Evolutionary conservation across 495 filamentous ascomycete genomes (phyloP).

Genomic region (Lichenothelia convexa): DNA sequence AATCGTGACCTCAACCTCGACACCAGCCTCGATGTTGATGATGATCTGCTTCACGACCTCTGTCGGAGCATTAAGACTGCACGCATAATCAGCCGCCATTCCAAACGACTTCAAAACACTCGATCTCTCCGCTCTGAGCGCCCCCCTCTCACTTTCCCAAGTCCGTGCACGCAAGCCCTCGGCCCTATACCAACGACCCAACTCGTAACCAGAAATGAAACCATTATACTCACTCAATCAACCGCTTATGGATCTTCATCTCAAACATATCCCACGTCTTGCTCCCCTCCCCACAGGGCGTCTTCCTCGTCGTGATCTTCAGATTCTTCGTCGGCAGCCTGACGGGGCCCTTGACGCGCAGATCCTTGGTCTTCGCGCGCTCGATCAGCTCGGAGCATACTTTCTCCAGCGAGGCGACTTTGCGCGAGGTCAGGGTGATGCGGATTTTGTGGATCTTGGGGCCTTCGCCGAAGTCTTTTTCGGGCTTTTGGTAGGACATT

Average conservation of each 20-base stretch:
- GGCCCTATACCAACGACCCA: constrained; percentile 81
- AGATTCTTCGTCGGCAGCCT: constrained; percentile 96
- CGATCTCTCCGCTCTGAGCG: background rate
- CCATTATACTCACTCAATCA: constrained; percentile 56
- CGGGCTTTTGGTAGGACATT: constrained; percentile 63
- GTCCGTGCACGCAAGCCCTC: too few species aligned
- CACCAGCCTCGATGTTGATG: constrained; percentile 99
- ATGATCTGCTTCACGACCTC: constrained; percentile 99
- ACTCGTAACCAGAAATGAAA: constrained; percentile 3
- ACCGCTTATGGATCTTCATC: constrained; percentile 98
- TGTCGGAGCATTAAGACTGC: constrained; percentile 83
- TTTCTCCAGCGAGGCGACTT: constrained; percentile 91
- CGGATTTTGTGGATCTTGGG: constrained; percentile 96
- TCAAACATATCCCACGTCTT: constrained; percentile 99
- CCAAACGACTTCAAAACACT: background rate
- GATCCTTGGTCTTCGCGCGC: constrained; percentile 93
- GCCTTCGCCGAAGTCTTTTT: constrained; percentile 84
- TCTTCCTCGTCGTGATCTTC: constrained; percentile 89
- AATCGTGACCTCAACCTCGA: constrained; percentile 99
- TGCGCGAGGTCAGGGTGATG: constrained; percentile 88
- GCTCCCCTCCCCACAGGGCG: constrained; percentile 96
- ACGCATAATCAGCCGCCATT: constrained; percentile 5
- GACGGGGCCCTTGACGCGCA: constrained; percentile 94
- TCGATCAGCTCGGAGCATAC: constrained; percentile 96
- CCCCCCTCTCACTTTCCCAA: background rate